phyloP scores from a whole-genome alignment of 441 rosid genomes.

The Aquilaria agallochum region DNA sequence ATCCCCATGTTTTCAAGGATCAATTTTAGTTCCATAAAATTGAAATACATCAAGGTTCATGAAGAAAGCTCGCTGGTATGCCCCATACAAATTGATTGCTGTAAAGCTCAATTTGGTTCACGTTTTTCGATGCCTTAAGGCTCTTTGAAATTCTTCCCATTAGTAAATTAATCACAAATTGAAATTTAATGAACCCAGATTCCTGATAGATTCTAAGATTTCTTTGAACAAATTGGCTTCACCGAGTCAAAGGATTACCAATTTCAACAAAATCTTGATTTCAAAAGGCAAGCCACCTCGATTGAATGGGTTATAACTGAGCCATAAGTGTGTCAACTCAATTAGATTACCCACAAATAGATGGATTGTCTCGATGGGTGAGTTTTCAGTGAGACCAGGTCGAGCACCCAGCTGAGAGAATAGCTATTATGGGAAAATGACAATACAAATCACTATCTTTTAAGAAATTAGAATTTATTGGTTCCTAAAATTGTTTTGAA shows the following conservation, averaged over 20 bases:
- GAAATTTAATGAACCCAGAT: constrained; percentile 33
- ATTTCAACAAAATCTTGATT: constrained; percentile 45
- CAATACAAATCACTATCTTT: too few species aligned
- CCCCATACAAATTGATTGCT: constrained; percentile 37
- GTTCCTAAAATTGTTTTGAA: too few species aligned
- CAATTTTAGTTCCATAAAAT: too few species aligned
- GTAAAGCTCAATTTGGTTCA: constrained; percentile 44
- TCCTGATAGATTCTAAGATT: constrained; percentile 48
- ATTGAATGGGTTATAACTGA: constrained; percentile 35
- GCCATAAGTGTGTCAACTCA: constrained; percentile 37
- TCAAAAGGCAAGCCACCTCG: constrained; percentile 42
- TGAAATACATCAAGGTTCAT: too few species aligned
- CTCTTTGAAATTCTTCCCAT: constrained; percentile 45
- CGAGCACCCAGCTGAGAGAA: too few species aligned
- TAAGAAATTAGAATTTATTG: too few species aligned
- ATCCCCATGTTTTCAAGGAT: too few species aligned
- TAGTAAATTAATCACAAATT: constrained; percentile 46
- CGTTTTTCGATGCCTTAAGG: constrained; percentile 31
- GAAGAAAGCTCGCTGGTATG: not conserved
- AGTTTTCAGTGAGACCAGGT: constrained; percentile 19
- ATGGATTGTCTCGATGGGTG: constrained; percentile 43
- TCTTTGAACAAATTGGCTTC: constrained; percentile 34
- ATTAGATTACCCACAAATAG: constrained; percentile 44
- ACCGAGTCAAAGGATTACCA: constrained; percentile 30
- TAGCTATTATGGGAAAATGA: too few species aligned